Evolutionary conservation across 2,329 filamentous ascomycete genomes (phyloP).

Genomic region (Chrysosporium queenslandicum): DNA sequence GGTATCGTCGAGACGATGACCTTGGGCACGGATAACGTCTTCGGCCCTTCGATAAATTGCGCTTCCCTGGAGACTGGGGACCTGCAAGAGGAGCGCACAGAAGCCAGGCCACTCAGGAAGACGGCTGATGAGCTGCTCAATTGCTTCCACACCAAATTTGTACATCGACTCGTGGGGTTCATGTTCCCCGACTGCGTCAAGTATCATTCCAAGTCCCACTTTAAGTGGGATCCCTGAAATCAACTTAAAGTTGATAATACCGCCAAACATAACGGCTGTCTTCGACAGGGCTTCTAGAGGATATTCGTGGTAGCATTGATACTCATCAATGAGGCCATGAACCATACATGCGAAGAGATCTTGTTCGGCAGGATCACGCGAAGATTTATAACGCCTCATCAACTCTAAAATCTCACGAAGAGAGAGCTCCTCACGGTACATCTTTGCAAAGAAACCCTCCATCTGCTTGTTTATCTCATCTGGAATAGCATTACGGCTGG

Average conservation of each 20-base stretch:
- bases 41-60: slow-evolving; percentile 76
- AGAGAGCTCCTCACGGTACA: slow-evolving; percentile 87
- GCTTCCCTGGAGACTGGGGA: slow-evolving; percentile 71
- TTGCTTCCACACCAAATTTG: slow-evolving; percentile 90
- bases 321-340: slow-evolving; percentile 93
- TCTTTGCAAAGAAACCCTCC: slow-evolving; percentile 95
- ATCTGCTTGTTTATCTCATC: slow-evolving; percentile 75
- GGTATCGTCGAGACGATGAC: slow-evolving; percentile 49
- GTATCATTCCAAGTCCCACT: slow-evolving; percentile 90
- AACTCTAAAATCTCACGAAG: slow-evolving; percentile 77
- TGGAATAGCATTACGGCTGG: slow-evolving; percentile 70
- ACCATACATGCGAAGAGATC: slow-evolving; percentile 99
- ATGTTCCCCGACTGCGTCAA: slow-evolving; percentile 89
- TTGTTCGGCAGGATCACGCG: slow-evolving; percentile 71
- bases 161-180: slow-evolving; percentile 82
- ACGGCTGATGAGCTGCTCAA: slow-evolving; percentile 75
- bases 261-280: slow-evolving; percentile 91
- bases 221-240: slow-evolving; percentile 84
- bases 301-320: slow-evolving; percentile 88
- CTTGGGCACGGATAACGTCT: slow-evolving; percentile 63
- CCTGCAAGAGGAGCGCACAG: slow-evolving; percentile 72
- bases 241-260: slow-evolving; percentile 87
- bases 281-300: slow-evolving; percentile 92
- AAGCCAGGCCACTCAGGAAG: slow-evolving; percentile 93
- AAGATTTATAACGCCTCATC: slow-evolving; percentile 78